These are phyloP conservation scores for Acanthochlamys bracteata DNA, from an alignment of 106 monocot species.

Conservation along the genomic window DNA sequence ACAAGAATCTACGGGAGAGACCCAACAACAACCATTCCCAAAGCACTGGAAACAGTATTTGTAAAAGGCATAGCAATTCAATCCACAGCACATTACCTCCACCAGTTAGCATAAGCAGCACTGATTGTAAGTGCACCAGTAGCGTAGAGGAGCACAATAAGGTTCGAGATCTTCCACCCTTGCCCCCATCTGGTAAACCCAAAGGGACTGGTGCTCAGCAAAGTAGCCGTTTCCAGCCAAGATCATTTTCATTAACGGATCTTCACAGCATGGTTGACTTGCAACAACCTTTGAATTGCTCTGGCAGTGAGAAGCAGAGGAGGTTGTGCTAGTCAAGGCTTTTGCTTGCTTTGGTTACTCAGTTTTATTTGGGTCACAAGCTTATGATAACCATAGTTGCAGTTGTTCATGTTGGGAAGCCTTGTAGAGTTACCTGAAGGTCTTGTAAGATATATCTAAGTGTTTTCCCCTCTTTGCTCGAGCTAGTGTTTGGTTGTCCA, in stretches of 20 bases:
- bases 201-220: not conserved
- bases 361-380: not conserved
- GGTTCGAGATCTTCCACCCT: constrained; percentile 25
- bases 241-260: constrained; percentile 42
- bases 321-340: not conserved
- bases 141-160: not conserved
- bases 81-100: not conserved
- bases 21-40: not conserved
- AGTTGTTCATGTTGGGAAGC: too few species aligned
- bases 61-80: constrained; percentile 20
- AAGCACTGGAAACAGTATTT: constrained; percentile 4
- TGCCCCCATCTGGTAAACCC: constrained; percentile 9
- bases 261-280: constrained; percentile 16
- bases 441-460: too few species aligned
- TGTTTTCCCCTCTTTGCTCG: not conserved
- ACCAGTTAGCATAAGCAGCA: not conserved
- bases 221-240: constrained; percentile 19
- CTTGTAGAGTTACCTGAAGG: too few species aligned
- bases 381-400: too few species aligned
- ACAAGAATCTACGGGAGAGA: constrained; percentile 23
- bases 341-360: not conserved
- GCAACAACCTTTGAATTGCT: not conserved
- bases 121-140: not conserved
- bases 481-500: not conserved
- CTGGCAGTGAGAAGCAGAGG: not conserved